Base-by-base conservation (phyloP, 169 alveolate species). In the Cyclospora cayetanensis region DNA sequence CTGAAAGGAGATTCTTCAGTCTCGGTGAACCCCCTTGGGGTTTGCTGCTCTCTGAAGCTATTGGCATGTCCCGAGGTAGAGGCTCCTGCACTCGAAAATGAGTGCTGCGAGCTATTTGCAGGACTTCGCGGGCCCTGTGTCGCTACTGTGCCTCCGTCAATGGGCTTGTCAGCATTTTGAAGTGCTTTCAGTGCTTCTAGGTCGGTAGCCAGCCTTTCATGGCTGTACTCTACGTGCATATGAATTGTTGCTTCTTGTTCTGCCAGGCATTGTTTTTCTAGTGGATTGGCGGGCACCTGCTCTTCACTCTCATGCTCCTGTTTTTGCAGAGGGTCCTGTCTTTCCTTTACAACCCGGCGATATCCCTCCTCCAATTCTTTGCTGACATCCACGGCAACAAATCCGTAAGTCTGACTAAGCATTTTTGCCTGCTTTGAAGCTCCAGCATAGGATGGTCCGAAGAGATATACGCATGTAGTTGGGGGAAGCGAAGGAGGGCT, bases 341-440 rank as follows among this genome's bases (percentile, higher is more conserved):
- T 29, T 79, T 79, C 31, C 39, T 79, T 72, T 46, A n/a, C 74
- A 9, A 25, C 46, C 7, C 89, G 70, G 74, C 53, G 89, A 41
- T 79, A 72, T 50, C 89, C 89, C 9, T 79, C 89, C 4, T 68
- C 74, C 25, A 79, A 39, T 39, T 79, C 89, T 34, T 29, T 79
- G 29, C 31, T 52, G 43, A 52, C 89, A 18, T 79, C 74, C 72
- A 79, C 50, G 0, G 89, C 25, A 15, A 46, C 5, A 35, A 79
- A 34, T 50, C 89, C 89, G 46, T 79, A 79, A 50, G 89, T 50
- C 37, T 39, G 89, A 12, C 89, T 79, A 25, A 79, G 89, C 15
- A 79, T 46, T 52, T 52, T 31, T 42, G 89, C 89, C 74, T 79
- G 89, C 34, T 79, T 79, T 27, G 72, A 53, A 35, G 34, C 89